A percentile compares a stretch with the other conserved stretches of the same genome.
Conservation (phyloP, 148 eudicot species). For the Oxyria digyna region DNA sequence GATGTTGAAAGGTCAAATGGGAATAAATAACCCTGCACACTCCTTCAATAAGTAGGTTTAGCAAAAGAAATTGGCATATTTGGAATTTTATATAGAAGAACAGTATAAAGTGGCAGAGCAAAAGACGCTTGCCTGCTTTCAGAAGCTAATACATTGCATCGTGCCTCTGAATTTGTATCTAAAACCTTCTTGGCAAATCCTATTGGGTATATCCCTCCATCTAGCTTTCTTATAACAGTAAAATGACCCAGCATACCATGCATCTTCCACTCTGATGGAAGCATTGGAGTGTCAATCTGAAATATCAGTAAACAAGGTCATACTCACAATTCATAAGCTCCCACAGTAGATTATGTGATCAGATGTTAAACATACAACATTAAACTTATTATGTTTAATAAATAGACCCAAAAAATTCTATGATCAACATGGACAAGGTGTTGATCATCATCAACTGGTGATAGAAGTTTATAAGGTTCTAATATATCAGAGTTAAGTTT, state of each 20-base stretch:
- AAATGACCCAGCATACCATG: constrained; percentile 77
- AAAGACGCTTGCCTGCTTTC: constrained; percentile 62
- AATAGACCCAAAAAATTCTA: background rate
- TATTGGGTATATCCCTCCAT: constrained; percentile 78
- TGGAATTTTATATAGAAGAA: background rate
- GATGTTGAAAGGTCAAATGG: background rate
- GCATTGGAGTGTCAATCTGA: constrained; percentile 88
- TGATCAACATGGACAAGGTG: background rate
- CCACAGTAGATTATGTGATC: background rate
- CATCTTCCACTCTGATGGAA: constrained; percentile 71
- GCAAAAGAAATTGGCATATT: background rate
- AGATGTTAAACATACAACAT: background rate
- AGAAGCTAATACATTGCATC: constrained; percentile 40
- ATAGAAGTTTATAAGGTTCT: background rate
- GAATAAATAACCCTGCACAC: constrained; percentile 36
- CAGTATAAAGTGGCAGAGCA: background rate
- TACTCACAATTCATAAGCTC: background rate
- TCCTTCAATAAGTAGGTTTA: background rate
- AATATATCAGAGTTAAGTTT: background rate
- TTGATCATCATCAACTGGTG: background rate
- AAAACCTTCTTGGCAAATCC: constrained; percentile 61
- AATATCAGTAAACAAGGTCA: constrained; percentile 10
- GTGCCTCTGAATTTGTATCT: constrained; percentile 61
- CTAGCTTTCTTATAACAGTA: constrained; percentile 78
- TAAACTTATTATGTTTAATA: background rate